These are phyloP conservation scores for Lotmaria passim DNA, from an alignment of 208 protist species.

Conservation along the genomic window DNA sequence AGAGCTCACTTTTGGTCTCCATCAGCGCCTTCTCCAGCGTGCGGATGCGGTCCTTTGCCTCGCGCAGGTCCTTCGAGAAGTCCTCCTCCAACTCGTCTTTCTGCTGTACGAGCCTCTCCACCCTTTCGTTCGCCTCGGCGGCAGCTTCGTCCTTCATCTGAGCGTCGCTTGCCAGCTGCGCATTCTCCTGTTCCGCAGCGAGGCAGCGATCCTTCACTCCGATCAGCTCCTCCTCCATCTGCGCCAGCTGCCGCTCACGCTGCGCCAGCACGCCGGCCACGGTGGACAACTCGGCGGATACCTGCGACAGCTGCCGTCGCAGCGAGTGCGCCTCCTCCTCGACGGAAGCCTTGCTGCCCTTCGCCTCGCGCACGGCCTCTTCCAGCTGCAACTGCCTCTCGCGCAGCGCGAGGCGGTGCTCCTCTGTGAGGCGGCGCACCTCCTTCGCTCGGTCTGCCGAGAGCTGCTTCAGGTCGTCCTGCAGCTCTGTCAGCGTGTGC, in stretches of 20 bases:
- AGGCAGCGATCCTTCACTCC: slow-evolving; percentile 37
- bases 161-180: slow-evolving; percentile 49
- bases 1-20: slow-evolving; percentile 52
- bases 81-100: slow-evolving; percentile 68
- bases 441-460: slow-evolving; percentile 57
- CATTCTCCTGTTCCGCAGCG: slow-evolving; percentile 61
- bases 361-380: slow-evolving; percentile 66
- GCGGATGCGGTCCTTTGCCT: slow-evolving; percentile 61
- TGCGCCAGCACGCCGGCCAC: slow-evolving; percentile 67
- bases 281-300: slow-evolving; percentile 71
- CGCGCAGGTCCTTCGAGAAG: slow-evolving; percentile 60
- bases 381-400: slow-evolving; percentile 77
- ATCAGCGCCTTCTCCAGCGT: slow-evolving; percentile 58
- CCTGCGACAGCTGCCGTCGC: slow-evolving; percentile 64
- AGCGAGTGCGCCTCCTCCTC: slow-evolving; percentile 82
- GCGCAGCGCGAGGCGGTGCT: slow-evolving; percentile 75
- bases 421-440: slow-evolving; percentile 61
- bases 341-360: slow-evolving; percentile 55
- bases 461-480: slow-evolving; percentile 62
- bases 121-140: slow-evolving; percentile 56
- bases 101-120: slow-evolving; percentile 58
- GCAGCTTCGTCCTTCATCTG: slow-evolving; percentile 46
- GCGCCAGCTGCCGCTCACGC: slow-evolving; percentile 62
- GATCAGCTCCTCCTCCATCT: slow-evolving; percentile 48
- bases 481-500: slow-evolving; percentile 41